phyloP scores from a whole-genome alignment of 768 basidiomycete species.

The Artomyces pyxidatus region DNA sequence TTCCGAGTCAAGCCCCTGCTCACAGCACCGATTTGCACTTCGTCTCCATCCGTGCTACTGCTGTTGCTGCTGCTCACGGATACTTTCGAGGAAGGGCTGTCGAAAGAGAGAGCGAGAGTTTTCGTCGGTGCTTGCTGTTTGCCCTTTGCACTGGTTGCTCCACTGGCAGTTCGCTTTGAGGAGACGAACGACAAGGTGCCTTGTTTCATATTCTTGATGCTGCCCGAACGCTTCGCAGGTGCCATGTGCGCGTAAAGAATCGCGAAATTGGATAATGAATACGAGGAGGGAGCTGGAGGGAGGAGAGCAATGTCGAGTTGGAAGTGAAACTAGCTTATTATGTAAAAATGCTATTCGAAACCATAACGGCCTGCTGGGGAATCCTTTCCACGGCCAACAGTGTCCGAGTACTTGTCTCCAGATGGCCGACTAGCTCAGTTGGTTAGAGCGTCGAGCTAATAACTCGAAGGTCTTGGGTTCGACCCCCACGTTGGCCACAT shows the following conservation, averaged over 20 bases:
- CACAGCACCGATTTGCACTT: background rate
- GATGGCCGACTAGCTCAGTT: conserved; percentile 84
- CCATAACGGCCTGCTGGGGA: too few relatives aligned
- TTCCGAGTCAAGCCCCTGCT: conserved; percentile 9
- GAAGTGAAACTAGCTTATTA: background rate
- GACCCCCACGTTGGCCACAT: conserved; percentile 22
- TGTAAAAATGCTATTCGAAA: rapidly evolving
- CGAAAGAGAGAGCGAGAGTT: too few relatives aligned
- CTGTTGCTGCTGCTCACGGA: background rate
- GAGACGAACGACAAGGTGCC: conserved; percentile 14
- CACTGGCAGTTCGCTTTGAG: conserved; percentile 12
- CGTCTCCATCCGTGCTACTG: background rate
- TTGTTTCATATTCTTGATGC: conserved; percentile 7
- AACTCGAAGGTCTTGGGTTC: conserved; percentile 26
- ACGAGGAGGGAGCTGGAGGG: background rate
- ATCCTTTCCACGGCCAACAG: too few relatives aligned
- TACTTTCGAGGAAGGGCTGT: too few relatives aligned
- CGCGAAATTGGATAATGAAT: too few relatives aligned
- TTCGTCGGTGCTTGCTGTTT: background rate
- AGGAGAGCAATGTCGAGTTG: background rate
- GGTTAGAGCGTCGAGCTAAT: conserved; percentile 92
- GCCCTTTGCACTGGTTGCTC: conserved; percentile 10
- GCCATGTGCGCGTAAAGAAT: conserved; percentile 4
- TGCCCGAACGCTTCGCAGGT: conserved; percentile 2
- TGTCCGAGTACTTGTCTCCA: too few relatives aligned